Evolutionary conservation across 768 basidiomycete species (phyloP).

Genomic region (Collybia sp.): DNA sequence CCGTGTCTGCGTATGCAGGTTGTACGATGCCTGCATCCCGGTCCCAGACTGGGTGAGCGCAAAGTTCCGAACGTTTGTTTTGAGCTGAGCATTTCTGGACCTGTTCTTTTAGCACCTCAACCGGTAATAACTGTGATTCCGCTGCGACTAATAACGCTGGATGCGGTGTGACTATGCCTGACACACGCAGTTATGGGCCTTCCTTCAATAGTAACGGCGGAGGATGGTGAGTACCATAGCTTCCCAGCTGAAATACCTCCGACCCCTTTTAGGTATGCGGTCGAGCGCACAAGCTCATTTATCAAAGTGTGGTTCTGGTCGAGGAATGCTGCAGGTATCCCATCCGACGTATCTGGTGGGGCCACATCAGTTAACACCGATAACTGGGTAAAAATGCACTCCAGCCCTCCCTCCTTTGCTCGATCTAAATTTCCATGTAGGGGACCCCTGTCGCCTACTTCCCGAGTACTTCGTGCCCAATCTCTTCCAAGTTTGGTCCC

Average conservation of each 20-base stretch:
- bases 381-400: slow-evolving; percentile 39
- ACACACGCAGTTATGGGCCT: slow-evolving; percentile 49
- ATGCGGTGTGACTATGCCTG: slow-evolving; percentile 44
- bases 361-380: slow-evolving; percentile 38
- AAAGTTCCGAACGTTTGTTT: not conserved
- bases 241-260: not conserved
- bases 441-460: slow-evolving; percentile 60
- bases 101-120: slow-evolving; percentile 23
- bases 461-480: slow-evolving; percentile 54
- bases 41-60: slow-evolving; percentile 40
- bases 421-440: slow-evolving; percentile 18
- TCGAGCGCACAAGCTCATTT: slow-evolving; percentile 51
- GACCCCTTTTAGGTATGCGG: slow-evolving; percentile 43
- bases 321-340: slow-evolving; percentile 35
- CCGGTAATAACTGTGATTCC: slow-evolving; percentile 43
- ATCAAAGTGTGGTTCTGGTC: slow-evolving; percentile 77
- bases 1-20: slow-evolving; percentile 20
- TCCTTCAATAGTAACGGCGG: slow-evolving; percentile 56
- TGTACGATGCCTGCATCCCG: slow-evolving; percentile 50
- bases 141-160: slow-evolving; percentile 46
- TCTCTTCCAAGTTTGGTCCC: slow-evolving; percentile 45
- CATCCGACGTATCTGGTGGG: slow-evolving; percentile 40
- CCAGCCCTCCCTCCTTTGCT: not conserved
- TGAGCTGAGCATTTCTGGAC: not conserved
- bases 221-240: slow-evolving; percentile 42